These are phyloP conservation scores for Tetrapisispora taiwanensis DNA, from an alignment of 805 yeast species.

Conservation along the genomic window DNA sequence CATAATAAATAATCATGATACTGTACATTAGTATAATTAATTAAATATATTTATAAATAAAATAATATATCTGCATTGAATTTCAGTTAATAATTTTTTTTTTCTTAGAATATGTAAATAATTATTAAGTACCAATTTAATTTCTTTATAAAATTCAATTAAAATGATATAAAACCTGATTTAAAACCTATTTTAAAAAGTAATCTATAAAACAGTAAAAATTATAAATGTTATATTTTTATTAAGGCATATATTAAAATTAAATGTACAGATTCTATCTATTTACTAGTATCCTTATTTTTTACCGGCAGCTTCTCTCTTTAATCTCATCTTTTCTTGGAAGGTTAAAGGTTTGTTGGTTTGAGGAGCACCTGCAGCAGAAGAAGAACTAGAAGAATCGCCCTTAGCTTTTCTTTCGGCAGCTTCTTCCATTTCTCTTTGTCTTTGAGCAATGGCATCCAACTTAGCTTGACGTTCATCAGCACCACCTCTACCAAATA, in stretches of 20 bases:
- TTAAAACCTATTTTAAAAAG: too few relatives aligned
- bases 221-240: too few relatives aligned
- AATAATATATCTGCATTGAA: neutral
- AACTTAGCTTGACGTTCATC: constrained; percentile 16
- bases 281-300: neutral
- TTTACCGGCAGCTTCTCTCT: constrained; percentile 1
- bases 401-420: constrained; percentile 14
- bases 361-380: constrained; percentile 13
- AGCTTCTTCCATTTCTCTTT: constrained; percentile 34
- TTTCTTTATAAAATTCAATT: too few relatives aligned
- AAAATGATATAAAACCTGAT: too few relatives aligned
- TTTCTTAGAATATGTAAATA: too few relatives aligned
- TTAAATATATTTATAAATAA: neutral
- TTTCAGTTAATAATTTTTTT: too few relatives aligned
- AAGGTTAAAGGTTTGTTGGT: constrained; percentile 1
- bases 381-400: constrained; percentile 11
- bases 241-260: too few relatives aligned
- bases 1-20: neutral
- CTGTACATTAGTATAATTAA: neutral
- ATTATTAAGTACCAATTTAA: too few relatives aligned
- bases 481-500: constrained; percentile 15
- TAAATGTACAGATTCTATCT: neutral
- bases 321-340: constrained; percentile 8
- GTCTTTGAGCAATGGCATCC: constrained; percentile 32
- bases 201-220: too few relatives aligned